Conservation (phyloP, 2,329 filamentous ascomycete species). For the Fusarium aywerte region DNA sequence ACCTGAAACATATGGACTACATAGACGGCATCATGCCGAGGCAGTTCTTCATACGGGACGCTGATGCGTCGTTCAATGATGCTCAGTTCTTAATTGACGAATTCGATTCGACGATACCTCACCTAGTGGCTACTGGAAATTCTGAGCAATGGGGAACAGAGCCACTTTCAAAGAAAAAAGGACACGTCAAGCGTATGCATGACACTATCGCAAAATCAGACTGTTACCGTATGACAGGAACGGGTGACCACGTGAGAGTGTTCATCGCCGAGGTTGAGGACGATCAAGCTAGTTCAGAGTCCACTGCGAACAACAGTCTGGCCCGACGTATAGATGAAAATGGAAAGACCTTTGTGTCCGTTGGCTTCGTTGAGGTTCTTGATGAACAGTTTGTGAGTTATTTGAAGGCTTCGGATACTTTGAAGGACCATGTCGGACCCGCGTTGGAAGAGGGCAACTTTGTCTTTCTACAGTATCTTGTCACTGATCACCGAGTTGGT, state of each 20-base stretch:
- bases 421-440: slow-evolving; percentile 22
- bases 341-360: slow-evolving; percentile 25
- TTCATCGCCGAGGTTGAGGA: slow-evolving; percentile 46
- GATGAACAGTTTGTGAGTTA: slow-evolving; percentile 19
- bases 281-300: slow-evolving; percentile 15
- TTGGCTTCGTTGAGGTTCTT: slow-evolving; percentile 26
- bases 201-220: slow-evolving; percentile 42
- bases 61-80: slow-evolving; percentile 38
- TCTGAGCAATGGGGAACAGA: slow-evolving; percentile 46
- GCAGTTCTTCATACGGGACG: slow-evolving; percentile 43
- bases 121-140: slow-evolving; percentile 45
- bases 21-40: slow-evolving; percentile 28
- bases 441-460: slow-evolving; percentile 28
- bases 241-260: slow-evolving; percentile 41
- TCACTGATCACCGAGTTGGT: slow-evolving; percentile 26
- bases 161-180: slow-evolving; percentile 42
- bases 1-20: neutral
- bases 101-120: slow-evolving; percentile 47
- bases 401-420: slow-evolving; percentile 15
- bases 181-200: slow-evolving; percentile 36
- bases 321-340: slow-evolving; percentile 30
- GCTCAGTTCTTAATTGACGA: slow-evolving; percentile 47
- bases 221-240: slow-evolving; percentile 37
- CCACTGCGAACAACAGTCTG: slow-evolving; percentile 9
- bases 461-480: slow-evolving; percentile 30